Conservation (phyloP, 257 asterid species). For the Solanum raphanifolium region DNA sequence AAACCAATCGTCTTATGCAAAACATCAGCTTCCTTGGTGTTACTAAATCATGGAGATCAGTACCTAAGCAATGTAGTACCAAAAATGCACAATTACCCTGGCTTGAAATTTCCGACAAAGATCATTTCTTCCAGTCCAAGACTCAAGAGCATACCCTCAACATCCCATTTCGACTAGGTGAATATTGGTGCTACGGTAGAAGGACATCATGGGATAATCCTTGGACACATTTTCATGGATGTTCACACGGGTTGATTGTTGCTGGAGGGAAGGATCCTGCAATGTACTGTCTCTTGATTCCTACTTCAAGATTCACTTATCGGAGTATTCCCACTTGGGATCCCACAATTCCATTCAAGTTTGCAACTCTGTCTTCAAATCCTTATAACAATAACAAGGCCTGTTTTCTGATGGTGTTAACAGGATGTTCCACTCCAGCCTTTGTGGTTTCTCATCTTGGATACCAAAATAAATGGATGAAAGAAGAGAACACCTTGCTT, state of each 20-base stretch:
- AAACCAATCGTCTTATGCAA: not conserved
- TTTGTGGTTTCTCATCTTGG: not conserved
- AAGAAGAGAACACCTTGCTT: not conserved
- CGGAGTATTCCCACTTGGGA: conserved; percentile 2
- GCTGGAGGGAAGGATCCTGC: not conserved
- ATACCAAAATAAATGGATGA: not conserved
- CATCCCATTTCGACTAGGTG: conserved; percentile 5
- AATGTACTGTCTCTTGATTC: not conserved
- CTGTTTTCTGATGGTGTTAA: not conserved
- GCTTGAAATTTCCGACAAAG: conserved; percentile 10
- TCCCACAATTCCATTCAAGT: conserved; percentile 7
- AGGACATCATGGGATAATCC: not conserved
- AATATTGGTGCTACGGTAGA: not conserved
- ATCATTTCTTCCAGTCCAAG: not conserved
- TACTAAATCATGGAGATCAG: not conserved
- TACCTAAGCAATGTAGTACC: conserved; percentile 4
- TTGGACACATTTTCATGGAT: conserved; percentile 1
- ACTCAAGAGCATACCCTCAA: not conserved
- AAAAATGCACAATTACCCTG: not conserved
- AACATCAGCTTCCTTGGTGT: not conserved
- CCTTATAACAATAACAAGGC: not conserved
- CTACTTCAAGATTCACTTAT: not conserved
- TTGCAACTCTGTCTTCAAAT: conserved; percentile 5
- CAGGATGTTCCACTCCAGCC: conserved; percentile 9
- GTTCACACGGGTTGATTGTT: conserved; percentile 6